Percentiles rank a stretch among this genome's conserved stretches.
Conservation (phyloP, 371 early-diverging fungal species). For the Rhizopus sp. region DNA sequence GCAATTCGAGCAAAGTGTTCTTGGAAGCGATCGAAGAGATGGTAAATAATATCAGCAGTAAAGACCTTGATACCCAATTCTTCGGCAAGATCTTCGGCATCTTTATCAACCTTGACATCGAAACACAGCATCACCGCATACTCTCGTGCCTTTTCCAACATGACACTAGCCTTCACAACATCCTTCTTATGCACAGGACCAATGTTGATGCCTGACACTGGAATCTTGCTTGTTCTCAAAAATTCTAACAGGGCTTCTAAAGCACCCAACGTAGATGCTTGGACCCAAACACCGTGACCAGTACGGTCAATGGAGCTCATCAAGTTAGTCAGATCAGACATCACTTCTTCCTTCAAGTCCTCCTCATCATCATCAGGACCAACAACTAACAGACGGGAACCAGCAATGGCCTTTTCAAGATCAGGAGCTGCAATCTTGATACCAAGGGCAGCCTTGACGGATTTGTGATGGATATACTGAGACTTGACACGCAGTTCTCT, state of each 20-base stretch:
- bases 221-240: constrained; percentile 93
- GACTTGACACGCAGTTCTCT: constrained; percentile 98
- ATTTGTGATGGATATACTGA: constrained; percentile 95
- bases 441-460: constrained; percentile 98
- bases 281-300: constrained; percentile 98
- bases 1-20: constrained; percentile 75
- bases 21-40: constrained; percentile 97
- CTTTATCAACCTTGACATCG: constrained; percentile 98
- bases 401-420: constrained; percentile 98
- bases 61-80: constrained; percentile 94
- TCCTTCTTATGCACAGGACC: constrained; percentile 99
- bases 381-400: constrained; percentile 93
- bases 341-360: constrained; percentile 91
- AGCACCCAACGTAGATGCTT: constrained; percentile 99
- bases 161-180: constrained; percentile 91
- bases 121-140: constrained; percentile 98
- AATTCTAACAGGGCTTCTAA: constrained; percentile 98
- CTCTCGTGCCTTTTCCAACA: constrained; percentile 92
- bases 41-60: constrained; percentile 99
- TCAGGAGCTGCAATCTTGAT: constrained; percentile 97
- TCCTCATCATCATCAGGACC: constrained; percentile 97
- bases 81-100: constrained; percentile 94
- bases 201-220: constrained; percentile 97
- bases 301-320: constrained; percentile 82
- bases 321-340: constrained; percentile 84